Evolutionary conservation across 2,329 filamentous ascomycete genomes (phyloP), one percentile per base, ranked within the genome.

Genomic region (Colletotrichum sp.): DNA sequence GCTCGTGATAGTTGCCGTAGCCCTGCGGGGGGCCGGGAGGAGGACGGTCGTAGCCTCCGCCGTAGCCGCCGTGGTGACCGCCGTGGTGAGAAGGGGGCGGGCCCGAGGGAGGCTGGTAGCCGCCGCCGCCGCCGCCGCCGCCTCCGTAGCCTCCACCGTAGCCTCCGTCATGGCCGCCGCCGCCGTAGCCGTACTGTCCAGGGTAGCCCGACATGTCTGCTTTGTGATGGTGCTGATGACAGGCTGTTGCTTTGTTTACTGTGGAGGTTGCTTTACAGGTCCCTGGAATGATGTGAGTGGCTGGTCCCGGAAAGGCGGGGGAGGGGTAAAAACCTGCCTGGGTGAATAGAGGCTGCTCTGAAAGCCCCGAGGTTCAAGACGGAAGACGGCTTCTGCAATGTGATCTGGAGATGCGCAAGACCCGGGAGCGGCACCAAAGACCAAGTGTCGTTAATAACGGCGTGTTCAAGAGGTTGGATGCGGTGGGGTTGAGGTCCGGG

Each of bases 111-210:
- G 77, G 79, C 13, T 80, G 79, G 67, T 84, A 82, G 57, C 83
- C 80, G 39, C 80, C 82, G 52, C 83, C 25, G 25, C 25, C 25
- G 25, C 25, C 25, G 25, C 25, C 82, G 27, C 84, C 82, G 55
- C 74, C 78, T 57, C 79, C 78, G 39, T 79, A 79, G 22, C 77
- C 79, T 34, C 80, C 81, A 34, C 80, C 80, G 69, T 81, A 73
- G 52, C 80, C 80, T 65, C 82, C 82, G 77, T 84, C 80, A 57
- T 81, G 80, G 59, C 81, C 77, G 64, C 80, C 78, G 39, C 81
- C 77, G 75, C 85, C 84, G 78, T 86, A 80, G 60, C 85, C 81
- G 77, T 86, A 84, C 79, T 86, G 85, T 69, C 85, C 85, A 36
- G 85, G 85, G 80, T 81, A 81, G 55, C 81, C 81, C 15, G 82